Conservation (phyloP, 1,284 basidiomycete species). For the Melanopsichium pennsylvanicum region DNA sequence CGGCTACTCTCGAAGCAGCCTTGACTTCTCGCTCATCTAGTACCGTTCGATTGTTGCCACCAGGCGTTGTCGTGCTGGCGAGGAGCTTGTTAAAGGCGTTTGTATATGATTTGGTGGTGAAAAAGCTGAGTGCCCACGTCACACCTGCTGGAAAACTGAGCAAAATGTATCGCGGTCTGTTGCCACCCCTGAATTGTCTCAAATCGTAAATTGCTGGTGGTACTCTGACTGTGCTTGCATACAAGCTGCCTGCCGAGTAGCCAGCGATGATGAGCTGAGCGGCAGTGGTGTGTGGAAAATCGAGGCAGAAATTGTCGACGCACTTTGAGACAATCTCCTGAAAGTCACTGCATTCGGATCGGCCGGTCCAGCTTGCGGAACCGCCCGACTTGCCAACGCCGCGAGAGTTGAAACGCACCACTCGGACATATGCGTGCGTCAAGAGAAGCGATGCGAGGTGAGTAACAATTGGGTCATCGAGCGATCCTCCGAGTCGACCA, state of each 20-base stretch:
- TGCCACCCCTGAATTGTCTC: conserved; percentile 22
- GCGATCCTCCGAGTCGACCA: conserved; percentile 38
- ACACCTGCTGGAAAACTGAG: conserved; percentile 47
- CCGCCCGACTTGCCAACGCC: conserved; percentile 42
- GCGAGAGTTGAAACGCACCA: conserved; percentile 47
- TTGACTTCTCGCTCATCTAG: conserved; percentile 13
- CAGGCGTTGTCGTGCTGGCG: background rate
- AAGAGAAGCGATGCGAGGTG: conserved; percentile 21
- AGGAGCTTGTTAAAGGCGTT: conserved; percentile 26
- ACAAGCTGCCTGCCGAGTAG: conserved; percentile 41
- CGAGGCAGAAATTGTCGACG: conserved; percentile 34
- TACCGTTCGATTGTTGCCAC: background rate
- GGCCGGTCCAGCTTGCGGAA: conserved; percentile 44
- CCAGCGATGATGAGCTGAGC: conserved; percentile 24
- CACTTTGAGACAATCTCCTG: conserved; percentile 29
- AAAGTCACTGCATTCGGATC: conserved; percentile 35
- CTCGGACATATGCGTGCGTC: conserved; percentile 18
- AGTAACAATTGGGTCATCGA: conserved; percentile 43
- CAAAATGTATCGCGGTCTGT: conserved; percentile 34
- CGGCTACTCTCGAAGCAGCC: conserved; percentile 8
- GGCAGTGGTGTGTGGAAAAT: conserved; percentile 9
- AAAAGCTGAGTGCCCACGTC: conserved; percentile 46
- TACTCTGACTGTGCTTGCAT: conserved; percentile 27
- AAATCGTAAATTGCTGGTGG: conserved; percentile 9
- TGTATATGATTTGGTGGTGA: conserved; percentile 19